Base-by-base conservation (phyloP, 2,329 filamentous ascomycete genomes). In the Immersiporthe knoxdaviesiana region DNA sequence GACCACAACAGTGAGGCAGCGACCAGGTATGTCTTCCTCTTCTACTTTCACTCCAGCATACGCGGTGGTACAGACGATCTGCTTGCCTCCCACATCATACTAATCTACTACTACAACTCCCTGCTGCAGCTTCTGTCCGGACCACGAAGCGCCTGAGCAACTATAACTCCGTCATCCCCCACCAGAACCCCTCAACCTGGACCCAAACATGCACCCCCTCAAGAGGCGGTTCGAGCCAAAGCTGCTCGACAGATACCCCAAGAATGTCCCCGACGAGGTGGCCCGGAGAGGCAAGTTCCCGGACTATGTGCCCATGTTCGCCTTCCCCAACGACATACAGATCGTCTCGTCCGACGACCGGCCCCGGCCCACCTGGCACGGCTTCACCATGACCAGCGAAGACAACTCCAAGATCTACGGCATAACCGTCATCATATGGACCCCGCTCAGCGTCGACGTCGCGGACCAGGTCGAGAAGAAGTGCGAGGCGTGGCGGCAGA, bases 271-370 rank as follows among this genome's bases (percentile, higher is more conserved):
- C 30, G 94, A 97, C 69, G 94, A 97, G 74, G 80, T 91, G 65
- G 88, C 92, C 74, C 87, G 91, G 75, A 87, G 96, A 76, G 94
- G 93, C 66, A 90, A 88, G 68, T 98, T 99, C 77, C 96, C 96
- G 0, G 96, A 99, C 77, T 99, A 97, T 76, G 93, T 99, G 24
- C 96, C 96, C 68, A 98, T 99, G 96, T 99, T 99, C 80, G 94
- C 96, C 66, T 99, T 98, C 76, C 96, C 96, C 60, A 97, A 98
- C 79, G 96, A 99, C 79, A 96, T 99, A 74, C 94, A 94, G 72
- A 96, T 99, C 65, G 93, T 98, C 12, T 97, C 96, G 1, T 94
- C 94, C 1, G 96, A 99, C 76, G 93, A 97, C 78, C 88, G 94
- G 71, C 96, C 96, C 0, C 87, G 94, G 71, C 95, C 96, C n/a